A percentile compares a stretch with the other conserved stretches of the same genome.
phyloP scores from a whole-genome alignment of 345 rosid species.

The Salix udensis region DNA sequence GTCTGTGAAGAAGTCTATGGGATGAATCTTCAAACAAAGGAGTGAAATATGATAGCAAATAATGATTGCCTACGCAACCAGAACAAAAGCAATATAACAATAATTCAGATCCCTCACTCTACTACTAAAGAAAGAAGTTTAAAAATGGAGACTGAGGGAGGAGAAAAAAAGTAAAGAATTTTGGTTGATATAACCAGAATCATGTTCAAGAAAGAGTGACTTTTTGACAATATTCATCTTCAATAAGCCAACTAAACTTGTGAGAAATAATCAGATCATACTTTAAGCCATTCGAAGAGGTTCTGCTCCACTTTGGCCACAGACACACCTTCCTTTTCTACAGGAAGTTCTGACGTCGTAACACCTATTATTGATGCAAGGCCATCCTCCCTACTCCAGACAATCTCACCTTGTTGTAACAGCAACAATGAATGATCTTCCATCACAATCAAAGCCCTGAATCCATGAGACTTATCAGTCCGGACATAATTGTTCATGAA shows the following conservation, averaged over 20 bases:
- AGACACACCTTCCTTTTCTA: constrained; percentile 79
- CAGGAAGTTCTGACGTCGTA: constrained; percentile 82
- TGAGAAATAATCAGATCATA: constrained; percentile 21
- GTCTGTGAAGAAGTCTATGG: background rate
- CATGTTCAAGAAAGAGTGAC: background rate
- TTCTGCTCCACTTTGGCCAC: constrained; percentile 92
- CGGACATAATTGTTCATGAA: constrained; percentile 82
- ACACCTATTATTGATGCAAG: constrained; percentile 87
- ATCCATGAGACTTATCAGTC: constrained; percentile 94
- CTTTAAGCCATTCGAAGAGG: constrained; percentile 97
- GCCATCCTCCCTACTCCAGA: constrained; percentile 96
- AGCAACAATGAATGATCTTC: constrained; percentile 95
- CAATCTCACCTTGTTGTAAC: constrained; percentile 87
- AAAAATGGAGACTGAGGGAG: background rate
- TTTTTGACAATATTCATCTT: constrained; percentile 4
- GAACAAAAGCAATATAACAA: background rate
- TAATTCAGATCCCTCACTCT: background rate
- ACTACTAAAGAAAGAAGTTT: background rate
- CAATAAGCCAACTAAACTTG: background rate
- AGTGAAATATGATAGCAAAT: background rate
- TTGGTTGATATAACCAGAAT: background rate
- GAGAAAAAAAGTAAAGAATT: background rate
- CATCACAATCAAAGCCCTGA: constrained; percentile 94
- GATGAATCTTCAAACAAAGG: background rate
- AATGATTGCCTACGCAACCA: background rate